Percentiles rank a stretch among this genome's conserved stretches.
These are phyloP conservation scores for Proliferodiscus dingleyae DNA, from an alignment of 2,329 filamentous ascomycete genomes.

Conservation along the genomic window DNA sequence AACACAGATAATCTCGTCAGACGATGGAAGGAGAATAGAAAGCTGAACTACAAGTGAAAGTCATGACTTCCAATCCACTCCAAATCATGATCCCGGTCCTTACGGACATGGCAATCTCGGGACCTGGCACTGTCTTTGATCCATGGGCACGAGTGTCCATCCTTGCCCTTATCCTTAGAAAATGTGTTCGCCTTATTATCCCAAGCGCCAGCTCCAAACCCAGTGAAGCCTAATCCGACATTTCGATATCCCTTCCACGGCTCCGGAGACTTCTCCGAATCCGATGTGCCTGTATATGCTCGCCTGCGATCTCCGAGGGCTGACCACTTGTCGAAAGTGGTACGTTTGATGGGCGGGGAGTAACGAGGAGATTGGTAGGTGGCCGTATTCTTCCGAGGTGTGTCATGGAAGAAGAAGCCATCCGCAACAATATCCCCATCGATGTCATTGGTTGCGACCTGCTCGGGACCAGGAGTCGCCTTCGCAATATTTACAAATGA, in stretches of 20 bases:
- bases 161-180: constrained; percentile 35
- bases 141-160: constrained; percentile 42
- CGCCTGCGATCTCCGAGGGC: constrained; percentile 80
- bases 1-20: constrained; percentile 11
- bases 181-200: constrained; percentile 29
- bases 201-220: constrained; percentile 36
- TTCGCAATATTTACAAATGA: constrained; percentile 44
- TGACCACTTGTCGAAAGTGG: constrained; percentile 77
- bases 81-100: constrained; percentile 60
- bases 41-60: constrained; percentile 50
- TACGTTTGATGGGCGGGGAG: constrained; percentile 63
- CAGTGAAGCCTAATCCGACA: constrained; percentile 43
- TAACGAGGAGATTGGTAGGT: constrained; percentile 45
- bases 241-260: constrained; percentile 41
- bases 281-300: constrained; percentile 51
- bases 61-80: constrained; percentile 91
- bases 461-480: constrained; percentile 35
- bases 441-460: constrained; percentile 42
- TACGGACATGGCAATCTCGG: constrained; percentile 49
- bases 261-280: constrained; percentile 47
- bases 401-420: constrained; percentile 70
- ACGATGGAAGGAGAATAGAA: constrained; percentile 10
- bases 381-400: constrained; percentile 37
- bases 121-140: constrained; percentile 37
- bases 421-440: constrained; percentile 64